phyloP scores from a whole-genome alignment of 2,329 filamentous ascomycete genomes.

The Cryphonectria parasitica region DNA sequence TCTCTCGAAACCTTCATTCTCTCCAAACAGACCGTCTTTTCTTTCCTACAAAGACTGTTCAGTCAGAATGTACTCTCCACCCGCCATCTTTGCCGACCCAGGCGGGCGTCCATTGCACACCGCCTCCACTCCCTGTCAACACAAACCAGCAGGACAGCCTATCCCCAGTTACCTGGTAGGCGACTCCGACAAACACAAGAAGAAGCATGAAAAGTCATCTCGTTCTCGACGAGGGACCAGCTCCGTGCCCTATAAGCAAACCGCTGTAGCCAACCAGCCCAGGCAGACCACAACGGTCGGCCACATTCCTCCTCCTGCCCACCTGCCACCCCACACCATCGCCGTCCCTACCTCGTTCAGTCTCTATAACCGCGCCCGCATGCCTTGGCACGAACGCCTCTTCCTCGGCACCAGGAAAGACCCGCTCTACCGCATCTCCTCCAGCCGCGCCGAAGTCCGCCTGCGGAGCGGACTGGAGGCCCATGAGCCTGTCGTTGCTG shows the following conservation, averaged over 20 bases:
- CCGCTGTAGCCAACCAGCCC: neutral
- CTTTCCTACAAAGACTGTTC: too few species aligned
- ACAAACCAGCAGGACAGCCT: neutral
- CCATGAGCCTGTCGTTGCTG: neutral
- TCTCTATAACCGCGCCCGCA: neutral
- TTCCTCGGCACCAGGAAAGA: neutral
- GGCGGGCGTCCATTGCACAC: neutral
- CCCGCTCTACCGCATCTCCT: conserved; percentile 3
- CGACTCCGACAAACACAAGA: neutral
- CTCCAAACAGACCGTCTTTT: too few species aligned
- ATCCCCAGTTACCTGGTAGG: too few species aligned
- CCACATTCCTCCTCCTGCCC: neutral
- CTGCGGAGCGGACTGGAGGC: neutral
- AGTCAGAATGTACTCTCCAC: neutral
- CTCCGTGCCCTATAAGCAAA: conserved; percentile 7
- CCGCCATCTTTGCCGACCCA: neutral
- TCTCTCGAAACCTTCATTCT: neutral
- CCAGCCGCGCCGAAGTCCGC: neutral
- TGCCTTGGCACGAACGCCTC: neutral
- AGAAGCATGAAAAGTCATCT: neutral
- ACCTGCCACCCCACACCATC: neutral
- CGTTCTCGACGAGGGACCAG: neutral
- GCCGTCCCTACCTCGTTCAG: conserved; percentile 8
- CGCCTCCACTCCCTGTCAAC: neutral
- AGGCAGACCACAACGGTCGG: neutral